These are phyloP conservation scores for Bacterosira constricta DNA, from an alignment of 108 stramenopile species.

Conservation along the genomic window DNA sequence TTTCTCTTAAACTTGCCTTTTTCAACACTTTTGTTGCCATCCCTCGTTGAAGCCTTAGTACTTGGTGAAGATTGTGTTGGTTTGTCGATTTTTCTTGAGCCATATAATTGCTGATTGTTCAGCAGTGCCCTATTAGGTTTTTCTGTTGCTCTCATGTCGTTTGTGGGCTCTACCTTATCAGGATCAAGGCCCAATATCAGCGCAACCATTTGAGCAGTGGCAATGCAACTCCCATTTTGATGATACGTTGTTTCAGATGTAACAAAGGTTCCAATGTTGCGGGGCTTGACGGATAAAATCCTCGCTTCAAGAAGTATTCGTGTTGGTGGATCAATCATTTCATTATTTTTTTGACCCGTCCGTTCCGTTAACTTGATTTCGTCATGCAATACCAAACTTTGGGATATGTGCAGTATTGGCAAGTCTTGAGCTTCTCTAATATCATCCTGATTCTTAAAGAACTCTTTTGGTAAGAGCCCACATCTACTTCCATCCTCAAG, in stretches of 20 bases:
- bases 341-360: background rate
- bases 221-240: conserved; percentile 25
- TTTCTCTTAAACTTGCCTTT: background rate
- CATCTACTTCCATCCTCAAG: conserved; percentile 44
- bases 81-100: background rate
- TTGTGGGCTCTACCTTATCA: conserved; percentile 10
- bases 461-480: conserved; percentile 30
- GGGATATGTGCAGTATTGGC: conserved; percentile 74
- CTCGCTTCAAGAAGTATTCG: conserved; percentile 15
- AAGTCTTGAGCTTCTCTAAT: conserved; percentile 19
- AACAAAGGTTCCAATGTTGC: conserved; percentile 79
- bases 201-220: conserved; percentile 66
- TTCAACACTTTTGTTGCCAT: background rate
- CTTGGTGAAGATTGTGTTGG: background rate
- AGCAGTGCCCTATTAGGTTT: background rate
- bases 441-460: conserved; percentile 23
- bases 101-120: background rate
- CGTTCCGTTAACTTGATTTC: conserved; percentile 4
- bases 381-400: conserved; percentile 59
- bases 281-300: conserved; percentile 58
- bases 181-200: conserved; percentile 20
- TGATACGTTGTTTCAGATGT: conserved; percentile 55
- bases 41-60: conserved; percentile 31
- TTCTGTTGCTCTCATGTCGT: background rate
- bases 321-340: conserved; percentile 12